A percentile compares a stretch with the other conserved stretches of the same genome.
Conservation (phyloP, 2,329 filamentous ascomycete genomes). For the Beauveria brongniartii region DNA sequence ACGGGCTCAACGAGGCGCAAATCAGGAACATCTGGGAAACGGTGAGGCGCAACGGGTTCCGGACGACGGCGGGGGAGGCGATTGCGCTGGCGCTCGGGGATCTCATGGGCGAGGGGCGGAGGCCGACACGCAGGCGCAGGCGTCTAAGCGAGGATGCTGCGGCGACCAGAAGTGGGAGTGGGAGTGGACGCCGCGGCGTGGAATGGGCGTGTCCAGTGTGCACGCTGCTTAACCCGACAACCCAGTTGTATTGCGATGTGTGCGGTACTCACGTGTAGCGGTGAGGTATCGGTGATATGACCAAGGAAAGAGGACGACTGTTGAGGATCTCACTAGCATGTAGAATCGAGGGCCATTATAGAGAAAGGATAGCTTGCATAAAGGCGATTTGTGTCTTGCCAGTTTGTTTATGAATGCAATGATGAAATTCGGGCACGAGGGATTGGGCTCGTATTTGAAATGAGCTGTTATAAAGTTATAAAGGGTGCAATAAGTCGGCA, state of each 20-base stretch:
- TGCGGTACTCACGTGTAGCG: constrained; percentile 34
- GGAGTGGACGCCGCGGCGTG: constrained; percentile 10
- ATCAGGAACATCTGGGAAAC: constrained; percentile 56
- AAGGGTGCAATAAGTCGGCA: too few species aligned
- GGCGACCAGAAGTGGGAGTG: constrained; percentile 4
- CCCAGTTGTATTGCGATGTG: constrained; percentile 47
- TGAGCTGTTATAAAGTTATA: too few species aligned
- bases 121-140: not conserved
- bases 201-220: constrained; percentile 48
- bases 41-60: constrained; percentile 65
- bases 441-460: too few species aligned
- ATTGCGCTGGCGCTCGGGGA: constrained; percentile 83
- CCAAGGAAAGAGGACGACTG: not conserved
- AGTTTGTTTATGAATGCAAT: too few species aligned
- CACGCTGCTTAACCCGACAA: constrained; percentile 46
- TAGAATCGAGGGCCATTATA: not conserved
- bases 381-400: too few species aligned
- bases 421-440: too few species aligned
- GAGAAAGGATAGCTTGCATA: too few species aligned
- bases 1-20: constrained; percentile 56
- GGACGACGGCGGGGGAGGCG: constrained; percentile 77
- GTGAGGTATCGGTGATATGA: not conserved
- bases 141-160: not conserved
- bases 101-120: constrained; percentile 45
- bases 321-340: not conserved